Percentiles rank a stretch among this genome's conserved stretches.
phyloP scores from a whole-genome alignment of 768 basidiomycete genomes.

The Holtermannia corniformis region DNA sequence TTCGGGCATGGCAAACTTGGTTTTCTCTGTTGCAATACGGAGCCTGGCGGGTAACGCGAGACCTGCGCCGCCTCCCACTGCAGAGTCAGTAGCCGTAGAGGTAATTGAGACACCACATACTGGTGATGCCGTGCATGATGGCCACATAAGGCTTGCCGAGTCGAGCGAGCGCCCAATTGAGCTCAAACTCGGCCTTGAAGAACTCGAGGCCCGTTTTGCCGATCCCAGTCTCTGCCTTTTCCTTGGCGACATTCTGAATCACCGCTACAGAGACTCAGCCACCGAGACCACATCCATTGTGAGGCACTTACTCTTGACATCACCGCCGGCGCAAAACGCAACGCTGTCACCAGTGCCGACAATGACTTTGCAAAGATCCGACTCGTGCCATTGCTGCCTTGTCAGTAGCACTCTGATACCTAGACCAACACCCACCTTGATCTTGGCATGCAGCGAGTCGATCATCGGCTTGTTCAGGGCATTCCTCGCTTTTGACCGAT shows the following conservation, averaged over 20 bases:
- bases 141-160: constrained; percentile 77
- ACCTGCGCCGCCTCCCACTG: constrained; percentile 95
- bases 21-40: constrained; percentile 87
- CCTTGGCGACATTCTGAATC: constrained; percentile 6
- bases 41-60: constrained; percentile 74
- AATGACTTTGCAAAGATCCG: constrained; percentile 30
- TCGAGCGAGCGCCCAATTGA: constrained; percentile 47
- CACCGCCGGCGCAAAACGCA: constrained; percentile 91
- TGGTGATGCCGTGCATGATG: constrained; percentile 81
- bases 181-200: constrained; percentile 68
- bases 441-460: constrained; percentile 55
- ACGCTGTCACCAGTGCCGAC: constrained; percentile 46
- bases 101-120: constrained; percentile 54
- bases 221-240: neutral
- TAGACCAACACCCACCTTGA: constrained; percentile 53
- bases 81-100: constrained; percentile 5
- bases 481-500: constrained; percentile 71
- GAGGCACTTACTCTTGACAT: constrained; percentile 66
- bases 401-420: neutral
- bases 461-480: constrained; percentile 75
- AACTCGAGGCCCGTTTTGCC: constrained; percentile 50
- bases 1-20: constrained; percentile 91
- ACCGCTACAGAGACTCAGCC: constrained; percentile 2
- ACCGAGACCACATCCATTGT: neutral
- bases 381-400: constrained; percentile 27